Evolutionary conservation across 1,139 yeast genomes (phyloP), one percentile per base, ranked within the genome.

Genomic region (Yamadazyma atlantica): DNA sequence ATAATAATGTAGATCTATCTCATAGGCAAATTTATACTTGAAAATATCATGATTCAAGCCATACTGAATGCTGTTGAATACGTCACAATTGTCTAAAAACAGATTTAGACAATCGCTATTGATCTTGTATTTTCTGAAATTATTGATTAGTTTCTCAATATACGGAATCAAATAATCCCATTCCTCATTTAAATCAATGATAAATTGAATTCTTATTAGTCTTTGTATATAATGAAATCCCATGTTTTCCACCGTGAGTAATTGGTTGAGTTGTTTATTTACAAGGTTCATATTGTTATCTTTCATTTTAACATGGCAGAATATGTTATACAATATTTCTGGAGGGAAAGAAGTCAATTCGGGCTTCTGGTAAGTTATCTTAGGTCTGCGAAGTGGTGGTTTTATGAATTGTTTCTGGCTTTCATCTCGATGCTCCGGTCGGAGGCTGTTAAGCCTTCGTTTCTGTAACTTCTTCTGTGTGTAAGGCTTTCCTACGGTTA

Each of bases 311-410:
- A 65, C 50, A 17, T 44, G 42, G 5, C 62, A 46, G 43, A 65
- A 70, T 15, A 71, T 63, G 24, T 51, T 47, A 13, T 46, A 44
- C 10, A 69, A 35, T 1, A 70, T 38, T 34, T 69, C 73, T 4
- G 44, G 36, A 1, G 77, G 75, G 13, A 70, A 49, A 50, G 52
- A 14, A 51, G 37, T 11, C 16, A 37, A 19, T 8, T 26, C 19
- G 8, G 17, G 28, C 22, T 37, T 32, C 18, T 27, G 12, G 30
- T 28, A 16, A 28, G 7, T 11, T n/a, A 16, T 14, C 16, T 16
- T 14, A 11, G 5, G 17, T 28, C 12, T 28, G 5, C 12, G 16
- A n/a, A 26, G 19, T 24, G 16, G n/a, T 26, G 25, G 22, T 17
- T 23, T 13, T 17, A 29, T 18, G 3, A n/a, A 19, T 22, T 25